phyloP scores from a whole-genome alignment of 225 moss, liverwort and hornwort species.

The Polytrichum formosum region DNA sequence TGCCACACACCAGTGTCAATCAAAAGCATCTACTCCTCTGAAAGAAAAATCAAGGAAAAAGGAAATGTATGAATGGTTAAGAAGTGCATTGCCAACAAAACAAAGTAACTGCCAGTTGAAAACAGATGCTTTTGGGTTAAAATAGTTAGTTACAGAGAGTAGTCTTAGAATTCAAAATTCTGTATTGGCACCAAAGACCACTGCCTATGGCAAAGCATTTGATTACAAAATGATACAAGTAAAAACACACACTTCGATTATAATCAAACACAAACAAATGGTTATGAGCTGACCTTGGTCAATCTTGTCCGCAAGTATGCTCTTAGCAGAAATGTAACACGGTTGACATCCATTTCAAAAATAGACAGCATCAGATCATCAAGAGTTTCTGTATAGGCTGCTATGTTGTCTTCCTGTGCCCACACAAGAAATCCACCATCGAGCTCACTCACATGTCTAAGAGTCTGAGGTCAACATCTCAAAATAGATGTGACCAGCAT shows the following conservation, averaged over 20 bases:
- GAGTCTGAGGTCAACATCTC: no score
- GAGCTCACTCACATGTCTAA: no score
- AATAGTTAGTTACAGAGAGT: not conserved
- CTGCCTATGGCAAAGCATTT: not conserved
- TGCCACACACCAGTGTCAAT: not conserved
- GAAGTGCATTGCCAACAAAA: no score
- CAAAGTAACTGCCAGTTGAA: no score
- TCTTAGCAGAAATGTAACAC: constrained; percentile 75
- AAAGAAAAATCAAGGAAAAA: not conserved
- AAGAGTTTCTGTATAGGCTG: constrained; percentile 56
- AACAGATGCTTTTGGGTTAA: not conserved
- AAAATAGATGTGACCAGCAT: no score
- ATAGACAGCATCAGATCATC: constrained; percentile 88
- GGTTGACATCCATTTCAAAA: constrained; percentile 88
- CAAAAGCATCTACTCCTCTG: not conserved
- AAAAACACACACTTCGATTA: not conserved
- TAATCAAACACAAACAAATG: no score
- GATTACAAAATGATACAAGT: not conserved
- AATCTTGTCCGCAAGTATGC: constrained; percentile 82
- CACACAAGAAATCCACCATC: not conserved
- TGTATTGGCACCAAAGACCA: not conserved
- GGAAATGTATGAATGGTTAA: no score
- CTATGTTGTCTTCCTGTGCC: constrained; percentile 69
- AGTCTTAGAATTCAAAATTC: not conserved
- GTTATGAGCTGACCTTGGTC: constrained; percentile 41